Conservation (phyloP, 2,329 filamentous ascomycete species). For the Dothideomycetidae sp. region DNA sequence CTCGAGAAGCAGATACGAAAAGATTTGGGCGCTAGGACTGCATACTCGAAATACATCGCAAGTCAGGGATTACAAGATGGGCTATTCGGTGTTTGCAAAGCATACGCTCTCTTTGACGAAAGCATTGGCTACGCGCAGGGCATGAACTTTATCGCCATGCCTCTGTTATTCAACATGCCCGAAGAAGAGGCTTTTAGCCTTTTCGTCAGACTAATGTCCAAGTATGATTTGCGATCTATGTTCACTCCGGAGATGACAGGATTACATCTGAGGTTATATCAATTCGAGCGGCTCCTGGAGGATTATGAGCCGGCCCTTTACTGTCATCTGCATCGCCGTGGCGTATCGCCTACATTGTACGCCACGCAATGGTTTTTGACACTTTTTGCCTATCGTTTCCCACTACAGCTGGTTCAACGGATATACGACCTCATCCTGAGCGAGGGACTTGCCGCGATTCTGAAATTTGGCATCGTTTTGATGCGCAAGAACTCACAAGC, state of each 20-base stretch:
- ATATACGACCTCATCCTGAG: slow-evolving; percentile 94
- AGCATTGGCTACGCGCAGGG: slow-evolving; percentile 93
- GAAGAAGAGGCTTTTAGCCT: slow-evolving; percentile 95
- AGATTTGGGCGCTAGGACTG: slow-evolving; percentile 82
- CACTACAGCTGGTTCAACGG: slow-evolving; percentile 83
- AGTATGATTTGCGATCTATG: slow-evolving; percentile 82
- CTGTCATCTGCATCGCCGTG: slow-evolving; percentile 77
- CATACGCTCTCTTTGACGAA: slow-evolving; percentile 90
- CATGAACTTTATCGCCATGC: slow-evolving; percentile 98
- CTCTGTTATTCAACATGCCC: slow-evolving; percentile 92
- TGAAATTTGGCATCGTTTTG: slow-evolving; percentile 86
- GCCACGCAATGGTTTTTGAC: slow-evolving; percentile 99
- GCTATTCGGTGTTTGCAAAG: slow-evolving; percentile 90
- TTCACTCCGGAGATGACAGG: slow-evolving; percentile 96
- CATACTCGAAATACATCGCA: slow-evolving; percentile 90
- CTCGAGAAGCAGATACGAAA: slow-evolving; percentile 85
- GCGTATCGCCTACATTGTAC: slow-evolving; percentile 83
- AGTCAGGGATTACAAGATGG: slow-evolving; percentile 85
- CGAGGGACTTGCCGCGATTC: slow-evolving; percentile 74
- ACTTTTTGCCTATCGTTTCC: slow-evolving; percentile 95
- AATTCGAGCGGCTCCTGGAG: slow-evolving; percentile 87
- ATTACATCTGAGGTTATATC: slow-evolving; percentile 80
- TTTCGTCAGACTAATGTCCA: slow-evolving; percentile 87
- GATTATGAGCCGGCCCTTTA: slow-evolving; percentile 89
- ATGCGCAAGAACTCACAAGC: slow-evolving; percentile 86